Evolutionary conservation across 2,329 filamentous ascomycete species (phyloP).

Genomic region (Penicillium sp.): DNA sequence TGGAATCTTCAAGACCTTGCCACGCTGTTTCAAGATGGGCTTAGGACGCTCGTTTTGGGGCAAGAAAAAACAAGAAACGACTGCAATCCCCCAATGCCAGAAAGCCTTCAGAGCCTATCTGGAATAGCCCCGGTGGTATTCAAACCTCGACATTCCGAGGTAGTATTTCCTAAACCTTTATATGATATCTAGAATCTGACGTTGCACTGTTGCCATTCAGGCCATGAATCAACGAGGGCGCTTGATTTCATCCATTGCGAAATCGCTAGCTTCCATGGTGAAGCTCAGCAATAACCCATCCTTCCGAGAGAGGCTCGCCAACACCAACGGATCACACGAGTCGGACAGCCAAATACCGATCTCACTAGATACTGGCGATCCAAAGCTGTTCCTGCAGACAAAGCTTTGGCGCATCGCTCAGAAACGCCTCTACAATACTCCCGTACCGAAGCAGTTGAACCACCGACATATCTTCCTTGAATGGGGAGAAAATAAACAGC

Average conservation of each 20-base stretch:
- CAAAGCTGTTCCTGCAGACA: slow-evolving; percentile 30
- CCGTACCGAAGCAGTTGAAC: slow-evolving; percentile 19
- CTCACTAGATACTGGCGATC: slow-evolving; percentile 4
- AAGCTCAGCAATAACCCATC: slow-evolving; percentile 24
- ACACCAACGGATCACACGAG: slow-evolving; percentile 11
- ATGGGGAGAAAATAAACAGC: not conserved
- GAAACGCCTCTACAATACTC: slow-evolving; percentile 27
- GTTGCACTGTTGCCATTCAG: slow-evolving; percentile 25
- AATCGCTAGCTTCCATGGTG: slow-evolving; percentile 40
- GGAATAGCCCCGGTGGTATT: slow-evolving; percentile 37
- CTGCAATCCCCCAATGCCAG: slow-evolving; percentile 9
- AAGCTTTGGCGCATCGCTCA: slow-evolving; percentile 42
- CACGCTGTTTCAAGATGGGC: slow-evolving; percentile 32
- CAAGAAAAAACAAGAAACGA: not conserved
- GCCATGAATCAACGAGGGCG: slow-evolving; percentile 41
- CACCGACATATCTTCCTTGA: not conserved
- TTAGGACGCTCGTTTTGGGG: slow-evolving; percentile 23
- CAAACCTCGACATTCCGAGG: slow-evolving; percentile 36
- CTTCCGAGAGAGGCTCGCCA: slow-evolving; percentile 22
- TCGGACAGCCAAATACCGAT: not conserved
- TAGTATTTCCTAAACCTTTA: slow-evolving; percentile 15
- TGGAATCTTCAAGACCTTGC: slow-evolving; percentile 11
- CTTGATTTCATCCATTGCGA: slow-evolving; percentile 41
- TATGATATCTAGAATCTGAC: not conserved
- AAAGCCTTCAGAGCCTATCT: slow-evolving; percentile 25